Conservation (phyloP, 495 filamentous ascomycete species). For the Neurospora discreta region DNA sequence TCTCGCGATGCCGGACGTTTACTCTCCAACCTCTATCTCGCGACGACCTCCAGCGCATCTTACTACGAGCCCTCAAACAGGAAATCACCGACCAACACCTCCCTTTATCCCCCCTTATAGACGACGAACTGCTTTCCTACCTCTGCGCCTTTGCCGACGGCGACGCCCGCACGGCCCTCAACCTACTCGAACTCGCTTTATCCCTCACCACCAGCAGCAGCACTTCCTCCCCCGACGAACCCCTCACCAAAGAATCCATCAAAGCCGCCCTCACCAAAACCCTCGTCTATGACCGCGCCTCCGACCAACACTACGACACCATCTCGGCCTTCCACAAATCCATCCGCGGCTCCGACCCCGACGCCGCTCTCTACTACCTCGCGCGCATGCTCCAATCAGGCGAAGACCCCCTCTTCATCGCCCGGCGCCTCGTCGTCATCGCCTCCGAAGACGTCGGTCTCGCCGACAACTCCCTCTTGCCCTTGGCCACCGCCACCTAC, state of each 20-base stretch:
- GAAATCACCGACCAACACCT: constrained; percentile 31
- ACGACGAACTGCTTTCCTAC: constrained; percentile 67
- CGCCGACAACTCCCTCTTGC: constrained; percentile 77
- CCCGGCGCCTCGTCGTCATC: constrained; percentile 81
- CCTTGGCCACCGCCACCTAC: constrained; percentile 73
- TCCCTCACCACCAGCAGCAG: constrained; percentile 36
- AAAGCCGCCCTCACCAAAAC: constrained; percentile 79
- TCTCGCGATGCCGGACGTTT: constrained; percentile 85
- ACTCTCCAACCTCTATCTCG: constrained; percentile 65
- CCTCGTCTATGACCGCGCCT: constrained; percentile 85
- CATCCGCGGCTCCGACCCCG: constrained; percentile 72
- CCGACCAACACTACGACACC: constrained; percentile 91
- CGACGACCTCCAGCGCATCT: constrained; percentile 58
- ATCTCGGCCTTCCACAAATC: constrained; percentile 97
- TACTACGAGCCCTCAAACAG: constrained; percentile 56
- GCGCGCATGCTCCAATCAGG: constrained; percentile 93
- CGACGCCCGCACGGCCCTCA: constrained; percentile 84
- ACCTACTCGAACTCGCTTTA: constrained; percentile 81
- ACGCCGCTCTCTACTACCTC: constrained; percentile 88
- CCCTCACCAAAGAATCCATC: constrained; percentile 52
- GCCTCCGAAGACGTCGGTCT: constrained; percentile 88
- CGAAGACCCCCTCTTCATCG: constrained; percentile 88
- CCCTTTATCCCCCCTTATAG: constrained; percentile 46
- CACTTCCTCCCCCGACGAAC: constrained; percentile 6
- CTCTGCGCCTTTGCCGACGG: constrained; percentile 80